Conservation (phyloP, 2,329 filamentous ascomycete species). For the Ceratocystiopsis minuta region DNA sequence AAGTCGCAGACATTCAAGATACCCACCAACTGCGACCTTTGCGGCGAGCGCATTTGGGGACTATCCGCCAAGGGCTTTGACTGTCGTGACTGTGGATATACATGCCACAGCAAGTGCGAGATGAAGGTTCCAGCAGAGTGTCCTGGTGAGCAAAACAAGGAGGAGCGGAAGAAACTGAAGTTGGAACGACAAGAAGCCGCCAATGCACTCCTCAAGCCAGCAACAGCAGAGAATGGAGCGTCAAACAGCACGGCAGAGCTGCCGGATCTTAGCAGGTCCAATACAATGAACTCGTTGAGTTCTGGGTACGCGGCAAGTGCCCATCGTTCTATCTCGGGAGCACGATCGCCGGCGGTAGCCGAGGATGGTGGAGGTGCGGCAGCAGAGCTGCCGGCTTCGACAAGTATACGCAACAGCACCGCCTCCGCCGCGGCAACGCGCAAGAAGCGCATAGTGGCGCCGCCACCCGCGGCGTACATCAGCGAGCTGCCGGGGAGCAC, state of each 20-base stretch:
- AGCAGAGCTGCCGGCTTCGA: slow-evolving; percentile 13
- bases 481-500: slow-evolving; percentile 42
- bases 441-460: slow-evolving; percentile 65
- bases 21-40: slow-evolving; percentile 93
- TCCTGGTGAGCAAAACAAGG: slow-evolving; percentile 82
- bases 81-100: slow-evolving; percentile 91
- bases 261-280: slow-evolving; percentile 54
- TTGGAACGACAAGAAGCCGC: slow-evolving; percentile 65
- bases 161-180: slow-evolving; percentile 90
- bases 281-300: slow-evolving; percentile 80
- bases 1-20: slow-evolving; percentile 99
- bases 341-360: slow-evolving; percentile 23
- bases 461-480: slow-evolving; percentile 68
- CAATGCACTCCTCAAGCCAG: slow-evolving; percentile 36
- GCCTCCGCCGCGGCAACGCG: slow-evolving; percentile 13
- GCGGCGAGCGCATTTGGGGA: slow-evolving; percentile 93
- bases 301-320: slow-evolving; percentile 74
- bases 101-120: slow-evolving; percentile 95
- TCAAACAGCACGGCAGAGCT: slow-evolving; percentile 37
- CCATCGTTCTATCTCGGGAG: slow-evolving; percentile 54
- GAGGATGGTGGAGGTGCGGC: slow-evolving; percentile 26
- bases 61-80: slow-evolving; percentile 92
- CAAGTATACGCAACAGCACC: slow-evolving; percentile 15
- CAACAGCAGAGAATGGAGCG: slow-evolving; percentile 11
- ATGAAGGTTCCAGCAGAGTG: slow-evolving; percentile 97